Conservation (phyloP, 345 rosid genomes). For the Triadica sebifera region DNA sequence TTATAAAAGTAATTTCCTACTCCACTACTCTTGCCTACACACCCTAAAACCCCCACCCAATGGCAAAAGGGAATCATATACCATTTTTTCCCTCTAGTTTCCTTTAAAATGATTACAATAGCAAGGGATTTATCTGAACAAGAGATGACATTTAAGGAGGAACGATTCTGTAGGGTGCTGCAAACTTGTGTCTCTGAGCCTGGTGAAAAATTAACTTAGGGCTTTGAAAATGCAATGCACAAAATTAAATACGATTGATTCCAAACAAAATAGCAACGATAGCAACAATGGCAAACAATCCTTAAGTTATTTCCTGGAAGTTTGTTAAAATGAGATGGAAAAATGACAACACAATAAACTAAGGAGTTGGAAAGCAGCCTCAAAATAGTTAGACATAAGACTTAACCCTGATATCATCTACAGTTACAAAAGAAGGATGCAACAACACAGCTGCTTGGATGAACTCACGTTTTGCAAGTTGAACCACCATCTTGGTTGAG, state of each 20-base stretch:
- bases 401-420: slow-evolving; percentile 73
- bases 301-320: not conserved
- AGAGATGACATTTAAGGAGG: not conserved
- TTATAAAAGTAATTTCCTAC: not conserved
- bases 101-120: not conserved
- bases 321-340: not conserved
- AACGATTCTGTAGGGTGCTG: not conserved
- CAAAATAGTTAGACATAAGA: too few relatives aligned
- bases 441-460: slow-evolving; percentile 64
- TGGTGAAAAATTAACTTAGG: not conserved
- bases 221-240: not conserved
- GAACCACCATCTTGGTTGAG: slow-evolving; percentile 77
- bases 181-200: not conserved
- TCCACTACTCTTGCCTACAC: not conserved
- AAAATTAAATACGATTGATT: not conserved
- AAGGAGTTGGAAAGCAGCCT: too few relatives aligned
- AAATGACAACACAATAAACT: too few relatives aligned
- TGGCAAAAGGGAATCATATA: not conserved
- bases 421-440: slow-evolving; percentile 69
- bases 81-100: not conserved
- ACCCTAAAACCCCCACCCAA: not conserved
- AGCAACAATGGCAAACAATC: not conserved
- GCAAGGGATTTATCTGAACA: not conserved
- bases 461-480: slow-evolving; percentile 49
- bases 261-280: not conserved